phyloP scores from a whole-genome alignment of 2,329 filamentous ascomycete genomes.

The Pseudogymnoascus sp. region DNA sequence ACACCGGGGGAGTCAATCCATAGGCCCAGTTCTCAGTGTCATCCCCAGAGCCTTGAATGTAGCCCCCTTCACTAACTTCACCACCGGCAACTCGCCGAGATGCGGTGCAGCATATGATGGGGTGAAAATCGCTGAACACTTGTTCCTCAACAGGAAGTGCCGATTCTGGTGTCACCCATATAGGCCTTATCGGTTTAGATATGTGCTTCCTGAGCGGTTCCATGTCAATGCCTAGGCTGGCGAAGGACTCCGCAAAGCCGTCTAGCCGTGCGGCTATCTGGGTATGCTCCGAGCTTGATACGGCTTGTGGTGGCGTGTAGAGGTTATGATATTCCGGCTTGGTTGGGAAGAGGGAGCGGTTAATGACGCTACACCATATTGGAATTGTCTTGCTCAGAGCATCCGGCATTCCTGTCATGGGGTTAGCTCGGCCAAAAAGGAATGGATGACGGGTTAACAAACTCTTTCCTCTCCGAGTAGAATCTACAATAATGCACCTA shows the following conservation, averaged over 20 bases:
- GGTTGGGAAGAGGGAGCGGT: constrained; percentile 65
- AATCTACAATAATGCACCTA: constrained; percentile 80
- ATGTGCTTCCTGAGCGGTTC: constrained; percentile 49
- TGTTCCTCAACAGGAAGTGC: constrained; percentile 32
- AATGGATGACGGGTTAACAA: constrained; percentile 25
- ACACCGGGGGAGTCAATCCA: constrained; percentile 68
- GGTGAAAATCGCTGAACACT: constrained; percentile 53
- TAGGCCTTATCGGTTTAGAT: constrained; percentile 63
- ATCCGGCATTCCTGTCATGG: constrained; percentile 68
- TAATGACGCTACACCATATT: constrained; percentile 86
- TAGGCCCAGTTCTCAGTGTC: constrained; percentile 90
- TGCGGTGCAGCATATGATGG: constrained; percentile 78
- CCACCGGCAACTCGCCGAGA: constrained; percentile 62
- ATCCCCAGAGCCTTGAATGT: constrained; percentile 91
- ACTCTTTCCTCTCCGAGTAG: constrained; percentile 83
- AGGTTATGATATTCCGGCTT: constrained; percentile 40
- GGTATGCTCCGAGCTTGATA: constrained; percentile 66
- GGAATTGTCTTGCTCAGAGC: constrained; percentile 89
- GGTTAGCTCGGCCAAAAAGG: constrained; percentile 15
- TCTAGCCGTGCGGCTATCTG: constrained; percentile 56
- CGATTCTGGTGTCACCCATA: constrained; percentile 73
- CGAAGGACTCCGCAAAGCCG: constrained; percentile 47
- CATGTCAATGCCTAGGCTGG: constrained; percentile 48
- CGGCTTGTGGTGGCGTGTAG: constrained; percentile 61
- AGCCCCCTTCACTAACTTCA: constrained; percentile 63